These are phyloP conservation scores for Boeremia exigua DNA, from an alignment of 2,329 filamentous ascomycete genomes.

Conservation along the genomic window DNA sequence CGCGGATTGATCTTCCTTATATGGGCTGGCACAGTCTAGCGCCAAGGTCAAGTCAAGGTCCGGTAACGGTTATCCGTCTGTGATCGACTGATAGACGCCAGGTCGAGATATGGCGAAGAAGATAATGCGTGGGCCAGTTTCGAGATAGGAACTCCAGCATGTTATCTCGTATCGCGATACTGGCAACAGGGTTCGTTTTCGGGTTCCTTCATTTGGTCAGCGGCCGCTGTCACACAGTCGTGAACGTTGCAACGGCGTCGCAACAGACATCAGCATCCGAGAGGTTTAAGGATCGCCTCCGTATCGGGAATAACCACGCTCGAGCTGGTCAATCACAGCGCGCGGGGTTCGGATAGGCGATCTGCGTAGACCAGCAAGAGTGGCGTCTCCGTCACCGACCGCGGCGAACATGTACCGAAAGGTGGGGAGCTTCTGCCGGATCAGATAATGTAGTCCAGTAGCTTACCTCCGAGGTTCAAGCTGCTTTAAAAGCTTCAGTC, in stretches of 20 bases:
- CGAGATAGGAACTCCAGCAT: conserved; percentile 19
- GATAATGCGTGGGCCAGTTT: conserved; percentile 20
- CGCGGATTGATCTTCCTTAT: conserved; percentile 10
- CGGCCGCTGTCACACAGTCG: conserved; percentile 21
- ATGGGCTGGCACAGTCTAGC: not conserved
- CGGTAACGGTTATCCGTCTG: conserved; percentile 16
- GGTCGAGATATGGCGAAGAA: conserved; percentile 22
- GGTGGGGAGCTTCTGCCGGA: conserved; percentile 27
- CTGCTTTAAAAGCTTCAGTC: conserved; percentile 3
- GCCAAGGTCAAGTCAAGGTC: conserved; percentile 12
- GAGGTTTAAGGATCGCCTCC: not conserved
- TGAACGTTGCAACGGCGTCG: not conserved
- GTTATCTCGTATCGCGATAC: conserved; percentile 7
- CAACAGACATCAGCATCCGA: not conserved
- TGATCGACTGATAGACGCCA: conserved; percentile 10
- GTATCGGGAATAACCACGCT: not conserved
- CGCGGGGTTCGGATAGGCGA: conserved; percentile 23
- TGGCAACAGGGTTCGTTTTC: conserved; percentile 1
- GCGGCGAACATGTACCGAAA: conserved; percentile 24
- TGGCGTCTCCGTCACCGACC: conserved; percentile 18
- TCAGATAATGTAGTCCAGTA: conserved; percentile 3
- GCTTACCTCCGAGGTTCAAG: conserved; percentile 16
- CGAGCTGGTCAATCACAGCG: conserved; percentile 10
- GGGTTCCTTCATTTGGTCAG: conserved; percentile 15
- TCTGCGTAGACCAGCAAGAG: conserved; percentile 4